Evolutionary conservation across 163 green algal genomes (phyloP).

Genomic region (Scenedesmus sp.): DNA sequence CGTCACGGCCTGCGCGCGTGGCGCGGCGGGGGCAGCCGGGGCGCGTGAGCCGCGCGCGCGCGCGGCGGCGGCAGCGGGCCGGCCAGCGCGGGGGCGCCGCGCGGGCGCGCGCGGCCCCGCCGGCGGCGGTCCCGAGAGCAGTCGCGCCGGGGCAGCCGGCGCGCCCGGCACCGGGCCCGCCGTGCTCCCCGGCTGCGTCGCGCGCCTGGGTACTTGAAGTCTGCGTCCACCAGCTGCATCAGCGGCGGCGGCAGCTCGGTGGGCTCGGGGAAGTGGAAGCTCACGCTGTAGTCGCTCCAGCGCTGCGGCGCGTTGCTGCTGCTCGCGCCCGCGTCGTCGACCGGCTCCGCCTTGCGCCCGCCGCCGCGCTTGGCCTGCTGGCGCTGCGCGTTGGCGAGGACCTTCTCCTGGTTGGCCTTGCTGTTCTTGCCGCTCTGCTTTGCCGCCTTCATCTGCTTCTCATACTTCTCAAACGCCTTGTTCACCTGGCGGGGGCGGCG

Average conservation of each 20-base stretch:
- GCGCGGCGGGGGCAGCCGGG: too few relatives aligned
- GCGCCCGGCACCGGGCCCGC: too few relatives aligned
- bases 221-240: conserved; percentile 90
- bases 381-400: conserved; percentile 46
- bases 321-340: conserved; percentile 30
- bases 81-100: too few relatives aligned
- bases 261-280: conserved; percentile 97
- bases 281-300: conserved; percentile 97
- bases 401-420: conserved; percentile 74
- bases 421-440: conserved; percentile 73
- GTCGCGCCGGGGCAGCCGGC: too few relatives aligned
- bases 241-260: conserved; percentile 85
- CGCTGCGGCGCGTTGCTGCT: conserved; percentile 40
- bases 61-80: too few relatives aligned
- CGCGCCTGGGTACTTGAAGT: conserved; percentile 95
- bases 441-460: conserved; percentile 95
- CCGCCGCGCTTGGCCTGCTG: conserved; percentile 42
- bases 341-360: conserved; percentile 4
- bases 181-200: too few relatives aligned
- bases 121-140: too few relatives aligned
- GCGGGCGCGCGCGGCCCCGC: too few relatives aligned
- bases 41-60: too few relatives aligned
- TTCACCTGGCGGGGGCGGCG: conserved; percentile 66
- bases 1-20: conserved; percentile 59
- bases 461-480: conserved; percentile 98